phyloP scores from a whole-genome alignment of 345 rosid species.

The Gossypium herbaceum region DNA sequence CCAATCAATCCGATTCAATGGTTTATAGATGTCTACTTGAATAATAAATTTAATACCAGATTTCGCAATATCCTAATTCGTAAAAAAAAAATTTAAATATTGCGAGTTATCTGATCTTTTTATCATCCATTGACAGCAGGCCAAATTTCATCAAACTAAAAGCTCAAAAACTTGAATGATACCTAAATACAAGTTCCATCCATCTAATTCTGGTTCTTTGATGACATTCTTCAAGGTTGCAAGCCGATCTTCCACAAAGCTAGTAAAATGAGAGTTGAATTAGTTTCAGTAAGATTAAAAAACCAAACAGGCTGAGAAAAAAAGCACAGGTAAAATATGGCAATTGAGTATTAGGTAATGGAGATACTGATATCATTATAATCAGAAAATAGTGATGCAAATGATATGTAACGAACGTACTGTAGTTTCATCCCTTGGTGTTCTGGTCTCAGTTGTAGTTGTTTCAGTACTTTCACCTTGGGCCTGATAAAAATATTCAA shows the following conservation, averaged over 20 bases:
- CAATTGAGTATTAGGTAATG: neutral
- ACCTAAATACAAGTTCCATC: conserved; percentile 82
- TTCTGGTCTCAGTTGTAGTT: conserved; percentile 71
- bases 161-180: neutral
- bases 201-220: conserved; percentile 74
- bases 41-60: neutral
- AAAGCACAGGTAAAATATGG: neutral
- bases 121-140: neutral
- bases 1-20: no score
- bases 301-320: neutral
- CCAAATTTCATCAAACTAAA: neutral
- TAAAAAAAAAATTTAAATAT: neutral
- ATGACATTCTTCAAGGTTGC: conserved; percentile 89
- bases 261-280: conserved; percentile 23
- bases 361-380: neutral
- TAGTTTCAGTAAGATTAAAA: conserved; percentile 3
- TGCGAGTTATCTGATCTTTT: neutral
- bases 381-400: neutral
- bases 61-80: neutral
- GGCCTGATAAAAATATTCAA: conserved; percentile 36
- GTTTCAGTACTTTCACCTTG: conserved; percentile 81
- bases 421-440: conserved; percentile 54
- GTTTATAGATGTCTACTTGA: neutral
- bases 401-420: conserved; percentile 7
- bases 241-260: conserved; percentile 92